Percentiles rank a stretch among this genome's conserved stretches.
These are phyloP conservation scores for Solanum piurae DNA, from an alignment of 257 asterid genomes.

Conservation along the genomic window DNA sequence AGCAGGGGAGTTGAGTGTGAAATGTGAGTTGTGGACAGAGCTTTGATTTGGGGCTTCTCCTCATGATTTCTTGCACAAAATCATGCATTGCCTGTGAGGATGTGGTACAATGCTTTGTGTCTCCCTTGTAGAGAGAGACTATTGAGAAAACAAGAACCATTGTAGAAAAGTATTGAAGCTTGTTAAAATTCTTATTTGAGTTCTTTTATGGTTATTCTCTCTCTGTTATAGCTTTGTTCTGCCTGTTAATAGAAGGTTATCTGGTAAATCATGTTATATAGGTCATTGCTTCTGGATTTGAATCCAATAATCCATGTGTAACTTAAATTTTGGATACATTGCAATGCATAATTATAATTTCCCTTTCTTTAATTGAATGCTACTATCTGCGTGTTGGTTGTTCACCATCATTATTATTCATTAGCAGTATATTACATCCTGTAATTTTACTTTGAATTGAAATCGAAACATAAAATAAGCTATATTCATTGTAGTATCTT, in stretches of 20 bases:
- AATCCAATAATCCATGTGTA: neutral
- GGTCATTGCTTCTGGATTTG: neutral
- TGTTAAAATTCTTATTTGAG: neutral
- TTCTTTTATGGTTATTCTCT: neutral
- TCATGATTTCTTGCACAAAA: slow-evolving; percentile 5
- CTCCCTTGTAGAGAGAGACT: slow-evolving; percentile 74
- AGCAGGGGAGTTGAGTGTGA: slow-evolving; percentile 10
- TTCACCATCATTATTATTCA: neutral
- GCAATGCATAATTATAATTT: slow-evolving; percentile 50
- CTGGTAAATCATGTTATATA: neutral
- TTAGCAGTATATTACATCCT: slow-evolving; percentile 36
- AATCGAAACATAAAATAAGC: neutral
- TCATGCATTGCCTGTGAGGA: slow-evolving; percentile 28
- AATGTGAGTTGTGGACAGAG: slow-evolving; percentile 33
- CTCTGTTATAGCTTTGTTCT: neutral
- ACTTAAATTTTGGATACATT: neutral
- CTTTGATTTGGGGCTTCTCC: slow-evolving; percentile 9
- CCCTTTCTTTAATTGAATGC: neutral
- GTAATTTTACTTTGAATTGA: neutral
- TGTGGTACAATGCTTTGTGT: slow-evolving; percentile 55
- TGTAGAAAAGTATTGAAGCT: neutral
- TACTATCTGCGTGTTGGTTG: neutral
- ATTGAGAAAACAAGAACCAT: slow-evolving; percentile 21
- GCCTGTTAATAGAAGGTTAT: neutral
- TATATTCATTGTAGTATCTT: neutral